phyloP scores from a whole-genome alignment of 148 eudicot genomes.

The Chenopodium berlandieri region DNA sequence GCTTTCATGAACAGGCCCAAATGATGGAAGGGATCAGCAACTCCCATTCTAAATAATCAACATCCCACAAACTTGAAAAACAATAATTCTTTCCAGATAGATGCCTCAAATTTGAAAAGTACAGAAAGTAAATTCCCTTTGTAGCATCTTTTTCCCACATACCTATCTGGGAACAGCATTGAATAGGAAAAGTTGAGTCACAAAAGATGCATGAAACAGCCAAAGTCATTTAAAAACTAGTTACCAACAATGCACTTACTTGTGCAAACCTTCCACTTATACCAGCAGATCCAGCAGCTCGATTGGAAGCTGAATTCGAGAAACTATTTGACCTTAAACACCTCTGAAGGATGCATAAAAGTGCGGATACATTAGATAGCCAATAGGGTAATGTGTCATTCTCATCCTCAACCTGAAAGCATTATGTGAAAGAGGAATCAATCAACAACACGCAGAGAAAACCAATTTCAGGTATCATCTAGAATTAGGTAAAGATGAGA shows the following conservation, averaged over 20 bases:
- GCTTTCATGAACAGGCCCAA: too few species aligned
- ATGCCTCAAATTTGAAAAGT: too few species aligned
- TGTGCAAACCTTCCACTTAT: constrained; percentile 65
- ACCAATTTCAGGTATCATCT: neutral
- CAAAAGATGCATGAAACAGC: neutral
- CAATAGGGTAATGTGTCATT: constrained; percentile 80
- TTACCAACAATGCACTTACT: constrained; percentile 43
- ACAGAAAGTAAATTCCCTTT: too few species aligned
- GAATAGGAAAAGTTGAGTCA: neutral
- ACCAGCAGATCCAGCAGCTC: constrained; percentile 61
- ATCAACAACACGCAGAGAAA: neutral
- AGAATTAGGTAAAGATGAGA: neutral
- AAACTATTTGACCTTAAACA: constrained; percentile 87
- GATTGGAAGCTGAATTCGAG: constrained; percentile 63
- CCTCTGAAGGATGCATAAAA: constrained; percentile 86
- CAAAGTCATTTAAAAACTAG: constrained; percentile 6
- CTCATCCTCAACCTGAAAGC: constrained; percentile 74
- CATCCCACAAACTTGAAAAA: too few species aligned
- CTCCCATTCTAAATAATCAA: too few species aligned
- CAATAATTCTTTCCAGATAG: too few species aligned
- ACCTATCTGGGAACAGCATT: neutral
- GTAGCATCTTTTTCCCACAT: too few species aligned
- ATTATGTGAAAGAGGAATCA: constrained; percentile 11
- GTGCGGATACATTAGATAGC: constrained; percentile 90
- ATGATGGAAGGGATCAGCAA: too few species aligned